These are phyloP conservation scores for Crithidia bombi DNA, from an alignment of 208 protist species.

Conservation along the genomic window DNA sequence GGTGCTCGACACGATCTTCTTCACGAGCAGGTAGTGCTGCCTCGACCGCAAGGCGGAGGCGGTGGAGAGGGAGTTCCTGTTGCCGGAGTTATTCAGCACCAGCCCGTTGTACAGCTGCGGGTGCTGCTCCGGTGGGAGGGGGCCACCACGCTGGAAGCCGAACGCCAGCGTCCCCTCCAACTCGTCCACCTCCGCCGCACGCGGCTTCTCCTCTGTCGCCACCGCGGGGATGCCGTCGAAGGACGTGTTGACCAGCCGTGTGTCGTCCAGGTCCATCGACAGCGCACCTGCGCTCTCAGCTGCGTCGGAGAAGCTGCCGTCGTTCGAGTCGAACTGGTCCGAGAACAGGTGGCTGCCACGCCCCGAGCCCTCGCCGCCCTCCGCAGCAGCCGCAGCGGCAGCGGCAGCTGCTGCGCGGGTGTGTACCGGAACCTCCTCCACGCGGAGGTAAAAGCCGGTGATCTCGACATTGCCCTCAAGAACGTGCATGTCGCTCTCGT, in stretches of 20 bases:
- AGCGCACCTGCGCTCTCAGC: slow-evolving; percentile 12
- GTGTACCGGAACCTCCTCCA: slow-evolving; percentile 64
- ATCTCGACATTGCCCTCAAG: slow-evolving; percentile 76
- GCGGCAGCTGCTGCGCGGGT: neutral
- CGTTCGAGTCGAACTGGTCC: neutral
- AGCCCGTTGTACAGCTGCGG: slow-evolving; percentile 29
- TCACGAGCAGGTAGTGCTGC: slow-evolving; percentile 38
- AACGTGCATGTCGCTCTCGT: slow-evolving; percentile 88
- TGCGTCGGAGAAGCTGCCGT: slow-evolving; percentile 13
- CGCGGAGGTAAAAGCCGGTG: slow-evolving; percentile 70
- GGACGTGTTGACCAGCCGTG: slow-evolving; percentile 22
- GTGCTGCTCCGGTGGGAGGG: slow-evolving; percentile 28
- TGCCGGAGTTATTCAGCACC: slow-evolving; percentile 9
- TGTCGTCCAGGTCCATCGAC: slow-evolving; percentile 23
- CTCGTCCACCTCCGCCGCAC: slow-evolving; percentile 27
- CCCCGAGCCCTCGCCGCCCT: neutral
- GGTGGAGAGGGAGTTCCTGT: too few species aligned
- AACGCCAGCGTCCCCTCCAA: slow-evolving; percentile 36
- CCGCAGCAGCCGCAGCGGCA: slow-evolving; percentile 2
- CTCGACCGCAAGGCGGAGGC: neutral
- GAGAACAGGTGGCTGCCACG: neutral
- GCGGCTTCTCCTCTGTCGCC: slow-evolving; percentile 18
- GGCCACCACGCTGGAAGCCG: slow-evolving; percentile 30
- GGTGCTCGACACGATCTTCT: slow-evolving; percentile 29
- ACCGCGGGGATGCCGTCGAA: slow-evolving; percentile 13